These are phyloP conservation scores for Juglanconis sp. DNA, from an alignment of 2,329 filamentous ascomycete genomes.

Conservation along the genomic window DNA sequence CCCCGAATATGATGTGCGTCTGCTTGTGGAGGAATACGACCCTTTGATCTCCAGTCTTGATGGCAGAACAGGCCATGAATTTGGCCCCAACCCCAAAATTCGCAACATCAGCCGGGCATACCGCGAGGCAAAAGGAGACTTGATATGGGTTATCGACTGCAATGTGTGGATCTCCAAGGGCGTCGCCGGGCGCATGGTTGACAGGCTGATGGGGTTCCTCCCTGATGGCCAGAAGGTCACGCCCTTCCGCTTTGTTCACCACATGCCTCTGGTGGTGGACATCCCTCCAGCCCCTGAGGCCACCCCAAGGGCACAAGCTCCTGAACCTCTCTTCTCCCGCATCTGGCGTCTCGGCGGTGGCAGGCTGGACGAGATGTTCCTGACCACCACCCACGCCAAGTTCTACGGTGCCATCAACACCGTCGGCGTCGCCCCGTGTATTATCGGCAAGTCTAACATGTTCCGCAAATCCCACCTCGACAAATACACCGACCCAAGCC, in stretches of 20 bases:
- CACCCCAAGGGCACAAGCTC: background rate
- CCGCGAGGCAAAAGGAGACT: constrained; percentile 77
- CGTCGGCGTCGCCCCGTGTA: constrained; percentile 84
- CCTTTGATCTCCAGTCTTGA: constrained; percentile 57
- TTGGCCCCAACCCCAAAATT: constrained; percentile 98
- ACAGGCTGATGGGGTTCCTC: constrained; percentile 71
- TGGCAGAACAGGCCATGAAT: constrained; percentile 45
- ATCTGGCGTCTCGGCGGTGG: constrained; percentile 60
- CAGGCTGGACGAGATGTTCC: constrained; percentile 88
- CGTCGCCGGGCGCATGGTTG: constrained; percentile 83
- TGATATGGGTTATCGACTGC: constrained; percentile 94
- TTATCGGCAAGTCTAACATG: constrained; percentile 98
- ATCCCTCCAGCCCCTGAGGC: constrained; percentile 37
- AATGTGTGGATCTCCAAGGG: constrained; percentile 88
- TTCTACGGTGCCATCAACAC: constrained; percentile 98
- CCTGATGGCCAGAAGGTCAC: constrained; percentile 43
- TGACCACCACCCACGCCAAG: constrained; percentile 90
- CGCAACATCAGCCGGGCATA: constrained; percentile 94
- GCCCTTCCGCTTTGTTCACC: constrained; percentile 90
- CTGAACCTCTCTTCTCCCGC: background rate
- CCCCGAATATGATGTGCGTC: constrained; percentile 63
- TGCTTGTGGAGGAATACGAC: constrained; percentile 82
- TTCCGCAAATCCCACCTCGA: constrained; percentile 90
- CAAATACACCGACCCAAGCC: constrained; percentile 56
- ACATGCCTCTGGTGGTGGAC: constrained; percentile 87